Evolutionary conservation across 495 filamentous ascomycete genomes (phyloP), one percentile per base, ranked within the genome.

Genomic region (Lasiosphaeria miniovina): DNA sequence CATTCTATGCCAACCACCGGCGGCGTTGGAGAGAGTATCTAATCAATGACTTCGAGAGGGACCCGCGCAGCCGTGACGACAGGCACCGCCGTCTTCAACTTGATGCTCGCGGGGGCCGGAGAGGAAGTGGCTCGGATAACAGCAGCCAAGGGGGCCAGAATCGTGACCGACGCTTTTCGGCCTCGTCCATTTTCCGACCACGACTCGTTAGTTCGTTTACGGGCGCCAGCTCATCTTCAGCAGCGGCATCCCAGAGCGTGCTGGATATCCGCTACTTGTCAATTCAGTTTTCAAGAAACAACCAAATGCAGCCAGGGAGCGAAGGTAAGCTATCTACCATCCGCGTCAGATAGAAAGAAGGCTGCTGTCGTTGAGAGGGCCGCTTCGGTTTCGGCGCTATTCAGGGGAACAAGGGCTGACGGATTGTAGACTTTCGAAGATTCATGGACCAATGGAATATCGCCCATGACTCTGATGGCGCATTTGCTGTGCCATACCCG

Each of bases 11-110:
- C 48, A 74, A 71, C 61, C 68, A 69, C 14, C 61, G 63, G 0
- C 61, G 71, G 12, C 64, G 68, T 4, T 72, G 65, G 63, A 73
- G 71, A n/a, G 72, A 74, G 46, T 73, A 68, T 38, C 53, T 68
- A 14, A 55, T 71, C 17, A 62, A 68, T 36, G 58, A 67, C 49
- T 74, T 74, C 51, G 72, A 74, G 4, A 52, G 41, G 35, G 68
- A 71, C 6, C 31, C 71, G 15, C 66, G 70, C 9, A 64, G 68
- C 49, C 57, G 66, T 15, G 72, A 74, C 41, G 72, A 74, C 63
- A 58, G 67, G 15, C 64, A 67, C 31, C 64, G 68, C 11, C 62
- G 68, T 15, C 35, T 74, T 10, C 68, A 72, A 55, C 46, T 74
- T 5, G 61, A 57, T 12, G 68, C 63, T 4, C 63, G 65, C 2